Evolutionary conservation across 1,139 yeast species (phyloP).

Genomic region (Hansenula lynferdii): DNA sequence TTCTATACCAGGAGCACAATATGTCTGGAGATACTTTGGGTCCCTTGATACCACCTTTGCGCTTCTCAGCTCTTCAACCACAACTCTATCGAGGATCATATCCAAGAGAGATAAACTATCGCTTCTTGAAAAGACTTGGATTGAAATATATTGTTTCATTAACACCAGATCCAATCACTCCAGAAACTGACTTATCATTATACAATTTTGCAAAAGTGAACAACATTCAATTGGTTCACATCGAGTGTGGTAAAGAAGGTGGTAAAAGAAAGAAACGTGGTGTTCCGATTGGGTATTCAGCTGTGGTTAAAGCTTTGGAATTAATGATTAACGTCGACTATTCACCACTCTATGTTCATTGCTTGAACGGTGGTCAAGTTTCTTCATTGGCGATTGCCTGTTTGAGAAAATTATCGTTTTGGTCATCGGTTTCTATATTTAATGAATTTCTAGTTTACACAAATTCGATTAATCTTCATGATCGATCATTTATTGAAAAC

Average conservation of each 20-base stretch:
- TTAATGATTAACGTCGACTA: slow-evolving; percentile 52
- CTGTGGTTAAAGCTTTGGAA: slow-evolving; percentile 54
- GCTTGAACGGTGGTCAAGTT: slow-evolving; percentile 86
- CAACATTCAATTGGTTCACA: slow-evolving; percentile 51
- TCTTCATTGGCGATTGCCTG: slow-evolving; percentile 85
- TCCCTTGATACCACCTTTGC: slow-evolving; percentile 63
- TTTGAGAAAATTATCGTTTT: slow-evolving; percentile 72
- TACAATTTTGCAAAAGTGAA: slow-evolving; percentile 45
- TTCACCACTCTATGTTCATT: slow-evolving; percentile 78
- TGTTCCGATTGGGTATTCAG: slow-evolving; percentile 68
- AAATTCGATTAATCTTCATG: slow-evolving; percentile 77
- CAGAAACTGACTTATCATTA: slow-evolving; percentile 45
- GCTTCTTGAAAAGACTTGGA: slow-evolving; percentile 64
- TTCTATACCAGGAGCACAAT: neutral
- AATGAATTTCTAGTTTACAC: slow-evolving; percentile 80
- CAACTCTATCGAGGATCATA: slow-evolving; percentile 79
- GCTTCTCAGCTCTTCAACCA: slow-evolving; percentile 69
- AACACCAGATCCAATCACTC: slow-evolving; percentile 69
- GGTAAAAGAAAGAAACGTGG: slow-evolving; percentile 69
- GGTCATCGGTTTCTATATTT: slow-evolving; percentile 87
- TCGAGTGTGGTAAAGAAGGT: slow-evolving; percentile 48
- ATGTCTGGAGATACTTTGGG: neutral
- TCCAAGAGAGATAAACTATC: slow-evolving; percentile 70
- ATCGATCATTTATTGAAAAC: slow-evolving; percentile 76
- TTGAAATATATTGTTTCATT: slow-evolving; percentile 73